These are phyloP conservation scores for Isabelozyma rhagii DNA, from an alignment of 805 yeast genomes.

Conservation along the genomic window DNA sequence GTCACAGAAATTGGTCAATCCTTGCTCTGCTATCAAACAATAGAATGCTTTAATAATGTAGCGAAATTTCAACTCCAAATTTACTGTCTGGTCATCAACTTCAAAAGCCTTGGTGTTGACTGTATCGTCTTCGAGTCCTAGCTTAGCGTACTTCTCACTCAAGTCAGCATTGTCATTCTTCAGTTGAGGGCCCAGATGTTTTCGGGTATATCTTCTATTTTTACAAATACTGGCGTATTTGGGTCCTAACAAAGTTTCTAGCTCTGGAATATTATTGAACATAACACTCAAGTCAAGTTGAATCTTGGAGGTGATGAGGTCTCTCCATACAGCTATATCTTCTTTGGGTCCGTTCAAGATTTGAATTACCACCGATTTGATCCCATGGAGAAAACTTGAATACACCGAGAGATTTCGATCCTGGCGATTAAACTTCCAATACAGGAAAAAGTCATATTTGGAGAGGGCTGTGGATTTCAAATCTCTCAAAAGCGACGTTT, in stretches of 20 bases:
- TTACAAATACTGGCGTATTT: slow-evolving; percentile 25
- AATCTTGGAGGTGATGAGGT: slow-evolving; percentile 31
- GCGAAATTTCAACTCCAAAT: slow-evolving; percentile 38
- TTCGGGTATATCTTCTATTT: not conserved
- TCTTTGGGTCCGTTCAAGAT: slow-evolving; percentile 36
- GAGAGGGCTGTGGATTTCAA: slow-evolving; percentile 31
- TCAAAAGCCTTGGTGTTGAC: not conserved
- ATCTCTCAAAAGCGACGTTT: slow-evolving; percentile 39
- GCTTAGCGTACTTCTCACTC: not conserved
- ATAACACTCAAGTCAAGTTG: slow-evolving; percentile 41
- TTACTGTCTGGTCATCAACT: slow-evolving; percentile 17
- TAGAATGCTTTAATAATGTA: slow-evolving; percentile 41
- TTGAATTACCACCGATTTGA: slow-evolving; percentile 38
- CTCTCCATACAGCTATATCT: slow-evolving; percentile 38
- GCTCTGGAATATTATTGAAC: slow-evolving; percentile 43
- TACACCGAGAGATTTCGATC: slow-evolving; percentile 29
- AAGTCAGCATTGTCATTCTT: slow-evolving; percentile 6
- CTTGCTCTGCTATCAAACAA: slow-evolving; percentile 37
- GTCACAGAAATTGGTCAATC: slow-evolving; percentile 44
- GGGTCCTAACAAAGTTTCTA: slow-evolving; percentile 40
- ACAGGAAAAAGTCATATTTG: slow-evolving; percentile 23
- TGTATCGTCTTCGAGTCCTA: not conserved
- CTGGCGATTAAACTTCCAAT: slow-evolving; percentile 28
- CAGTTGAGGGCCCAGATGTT: not conserved
- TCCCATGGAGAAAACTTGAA: slow-evolving; percentile 32